A percentile compares a stretch with the other conserved stretches of the same genome.
phyloP scores from a whole-genome alignment of 2,329 filamentous ascomycete genomes.

The Escovopsis weberi region DNA sequence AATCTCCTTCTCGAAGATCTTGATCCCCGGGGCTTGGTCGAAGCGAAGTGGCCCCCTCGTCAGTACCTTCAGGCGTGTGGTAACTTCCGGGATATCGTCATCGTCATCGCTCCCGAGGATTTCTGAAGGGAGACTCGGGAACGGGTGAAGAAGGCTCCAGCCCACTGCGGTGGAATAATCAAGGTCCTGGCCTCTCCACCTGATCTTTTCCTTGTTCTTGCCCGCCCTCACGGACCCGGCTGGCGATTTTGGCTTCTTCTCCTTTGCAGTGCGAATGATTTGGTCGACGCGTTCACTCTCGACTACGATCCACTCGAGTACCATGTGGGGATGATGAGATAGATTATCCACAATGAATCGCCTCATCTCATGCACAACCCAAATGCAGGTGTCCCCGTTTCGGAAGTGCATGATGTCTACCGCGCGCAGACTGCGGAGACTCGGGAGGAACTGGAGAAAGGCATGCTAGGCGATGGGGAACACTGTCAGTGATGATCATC shows the following conservation, averaged over 20 bases:
- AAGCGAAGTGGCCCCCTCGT: slow-evolving; percentile 23
- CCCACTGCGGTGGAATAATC: slow-evolving; percentile 7
- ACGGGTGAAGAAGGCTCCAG: neutral
- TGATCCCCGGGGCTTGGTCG: slow-evolving; percentile 30
- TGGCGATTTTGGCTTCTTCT: slow-evolving; percentile 12
- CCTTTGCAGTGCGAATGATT: slow-evolving; percentile 27
- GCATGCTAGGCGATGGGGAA: slow-evolving; percentile 30
- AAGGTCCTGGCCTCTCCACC: slow-evolving; percentile 1
- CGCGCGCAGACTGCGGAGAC: slow-evolving; percentile 34
- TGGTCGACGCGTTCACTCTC: slow-evolving; percentile 35
- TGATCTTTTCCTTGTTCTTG: slow-evolving; percentile 23
- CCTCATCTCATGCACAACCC: slow-evolving; percentile 40
- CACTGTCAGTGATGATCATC: neutral
- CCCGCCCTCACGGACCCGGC: slow-evolving; percentile 15
- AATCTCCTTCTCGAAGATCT: slow-evolving; percentile 45
- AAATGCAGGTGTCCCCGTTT: slow-evolving; percentile 40
- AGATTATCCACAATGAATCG: slow-evolving; percentile 45
- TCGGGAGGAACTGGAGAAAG: slow-evolving; percentile 38
- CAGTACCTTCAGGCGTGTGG: slow-evolving; percentile 20
- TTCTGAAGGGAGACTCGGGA: too few relatives aligned
- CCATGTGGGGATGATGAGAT: slow-evolving; percentile 37
- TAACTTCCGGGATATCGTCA: slow-evolving; percentile 16
- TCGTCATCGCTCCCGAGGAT: slow-evolving; percentile 19
- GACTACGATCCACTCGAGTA: slow-evolving; percentile 44
- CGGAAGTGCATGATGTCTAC: slow-evolving; percentile 41